These are phyloP conservation scores for Trametes polyzona DNA, from an alignment of 1,284 basidiomycete genomes.

Conservation along the genomic window DNA sequence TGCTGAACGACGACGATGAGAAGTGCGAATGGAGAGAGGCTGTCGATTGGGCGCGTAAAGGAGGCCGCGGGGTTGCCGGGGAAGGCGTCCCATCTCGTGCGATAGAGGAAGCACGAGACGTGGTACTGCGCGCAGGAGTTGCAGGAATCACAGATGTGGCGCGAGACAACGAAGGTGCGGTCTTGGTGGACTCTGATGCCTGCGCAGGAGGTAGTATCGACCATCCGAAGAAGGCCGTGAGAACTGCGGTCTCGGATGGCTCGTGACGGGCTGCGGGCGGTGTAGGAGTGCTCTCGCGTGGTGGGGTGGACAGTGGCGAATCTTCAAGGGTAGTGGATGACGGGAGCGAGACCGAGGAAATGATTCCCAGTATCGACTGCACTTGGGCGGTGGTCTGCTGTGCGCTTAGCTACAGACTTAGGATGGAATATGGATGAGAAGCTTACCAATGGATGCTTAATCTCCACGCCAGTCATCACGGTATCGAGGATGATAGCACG, in stretches of 20 bases:
- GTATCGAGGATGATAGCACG: constrained; percentile 57
- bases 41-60: constrained; percentile 11
- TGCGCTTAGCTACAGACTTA: not conserved
- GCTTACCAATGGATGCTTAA: constrained; percentile 74
- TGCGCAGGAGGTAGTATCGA: constrained; percentile 42
- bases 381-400: constrained; percentile 40
- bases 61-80: constrained; percentile 20
- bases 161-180: constrained; percentile 45
- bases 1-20: constrained; percentile 21
- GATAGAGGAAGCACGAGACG: constrained; percentile 52
- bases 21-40: constrained; percentile 8
- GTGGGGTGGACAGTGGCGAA: constrained; percentile 7
- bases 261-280: constrained; percentile 22
- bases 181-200: constrained; percentile 39
- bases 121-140: constrained; percentile 39
- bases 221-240: constrained; percentile 76
- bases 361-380: constrained; percentile 34
- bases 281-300: constrained; percentile 8
- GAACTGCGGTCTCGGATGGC: constrained; percentile 58
- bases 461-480: constrained; percentile 53
- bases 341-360: constrained; percentile 35
- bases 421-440: not conserved
- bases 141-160: constrained; percentile 44
- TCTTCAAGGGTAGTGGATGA: constrained; percentile 16
- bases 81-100: constrained; percentile 30